These are phyloP conservation scores for Candida tetrigidarum DNA, from an alignment of 1,139 yeast species.

Conservation along the genomic window DNA sequence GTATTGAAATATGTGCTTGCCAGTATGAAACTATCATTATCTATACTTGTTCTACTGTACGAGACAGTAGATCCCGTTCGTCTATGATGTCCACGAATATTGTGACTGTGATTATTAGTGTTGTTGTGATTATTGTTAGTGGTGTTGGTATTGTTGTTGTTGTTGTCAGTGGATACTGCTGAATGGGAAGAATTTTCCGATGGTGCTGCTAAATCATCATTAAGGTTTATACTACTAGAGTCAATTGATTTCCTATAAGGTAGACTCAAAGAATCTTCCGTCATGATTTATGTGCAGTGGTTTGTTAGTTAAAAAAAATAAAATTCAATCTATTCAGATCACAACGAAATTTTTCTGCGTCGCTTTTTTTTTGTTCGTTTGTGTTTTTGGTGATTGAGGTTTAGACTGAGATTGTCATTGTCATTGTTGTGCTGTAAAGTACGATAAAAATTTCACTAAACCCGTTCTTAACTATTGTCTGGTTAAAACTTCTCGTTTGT, in stretches of 20 bases:
- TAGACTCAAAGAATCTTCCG: conserved; percentile 19
- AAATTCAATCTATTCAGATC: conserved; percentile 1
- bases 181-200: conserved; percentile 24
- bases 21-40: conserved; percentile 40
- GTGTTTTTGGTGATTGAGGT: background rate
- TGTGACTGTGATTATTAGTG: conserved; percentile 11
- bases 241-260: conserved; percentile 31
- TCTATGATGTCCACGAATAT: conserved; percentile 15
- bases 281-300: conserved; percentile 10
- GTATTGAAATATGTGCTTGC: conserved; percentile 34
- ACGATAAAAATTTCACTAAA: background rate
- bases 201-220: conserved; percentile 42
- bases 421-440: no score
- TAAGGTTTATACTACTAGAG: conserved; percentile 34
- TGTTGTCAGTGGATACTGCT: conserved; percentile 1
- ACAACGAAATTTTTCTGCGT: background rate
- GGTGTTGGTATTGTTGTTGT: conserved; percentile 10
- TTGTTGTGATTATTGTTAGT: conserved; percentile 1
- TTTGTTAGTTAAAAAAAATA: background rate
- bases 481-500: background rate
- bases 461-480: no score
- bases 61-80: conserved; percentile 29
- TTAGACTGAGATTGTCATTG: background rate
- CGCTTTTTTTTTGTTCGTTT: background rate
- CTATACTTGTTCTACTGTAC: conserved; percentile 35